Evolutionary conservation across 1,284 basidiomycete species (phyloP), one percentile per base, ranked within the genome.

Genomic region (Irpex rosettiformis): DNA sequence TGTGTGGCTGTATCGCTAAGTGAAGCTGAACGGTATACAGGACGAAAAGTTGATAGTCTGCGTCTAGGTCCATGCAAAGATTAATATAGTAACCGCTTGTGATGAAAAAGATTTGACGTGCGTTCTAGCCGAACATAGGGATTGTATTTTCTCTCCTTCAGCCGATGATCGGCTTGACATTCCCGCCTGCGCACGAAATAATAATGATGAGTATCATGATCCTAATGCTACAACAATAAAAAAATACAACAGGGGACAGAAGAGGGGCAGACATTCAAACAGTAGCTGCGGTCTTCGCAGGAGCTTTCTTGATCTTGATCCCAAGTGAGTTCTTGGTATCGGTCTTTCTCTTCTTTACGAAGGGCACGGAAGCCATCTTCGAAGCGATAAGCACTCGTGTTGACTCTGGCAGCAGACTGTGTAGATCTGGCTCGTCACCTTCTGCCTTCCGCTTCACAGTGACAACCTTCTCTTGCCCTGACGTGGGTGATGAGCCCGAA

Each of bases 401-500:
- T n/a, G 86, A 81, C 52, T 88, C 87, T 3, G 89, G 84, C 25
- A 96, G 74, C 1, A 96, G 75, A 61, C 82, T 88, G 58, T 84
- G 79, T 57, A 93, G 71, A 10, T 87, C 80, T 3, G 91, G 89
- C 65, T 93, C 89, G 10, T 76, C 67, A 18, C 83, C 83, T 21
- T 85, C 85, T 4, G 91, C 91, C 68, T 92, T 90, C 51, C 91
- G 83, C 75, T 95, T 93, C 62, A 93, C 79, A 2, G 87, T 91
- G 28, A 92, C 73, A 3, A 57, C 21, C 57, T 61, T 61, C 55
- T 61, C 60, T 25, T 43, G 49, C 29, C 79, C 71, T n/a, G 75
- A 67, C 22, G 78, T 64, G 7, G 73, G 59, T n/a, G 65, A 37
- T 3, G 66, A 69, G 63, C 72, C 18, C 58, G 68, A 60, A n/a